Evolutionary conservation across 2,329 filamentous ascomycete species (phyloP).

Genomic region (Penicillium olsonii): DNA sequence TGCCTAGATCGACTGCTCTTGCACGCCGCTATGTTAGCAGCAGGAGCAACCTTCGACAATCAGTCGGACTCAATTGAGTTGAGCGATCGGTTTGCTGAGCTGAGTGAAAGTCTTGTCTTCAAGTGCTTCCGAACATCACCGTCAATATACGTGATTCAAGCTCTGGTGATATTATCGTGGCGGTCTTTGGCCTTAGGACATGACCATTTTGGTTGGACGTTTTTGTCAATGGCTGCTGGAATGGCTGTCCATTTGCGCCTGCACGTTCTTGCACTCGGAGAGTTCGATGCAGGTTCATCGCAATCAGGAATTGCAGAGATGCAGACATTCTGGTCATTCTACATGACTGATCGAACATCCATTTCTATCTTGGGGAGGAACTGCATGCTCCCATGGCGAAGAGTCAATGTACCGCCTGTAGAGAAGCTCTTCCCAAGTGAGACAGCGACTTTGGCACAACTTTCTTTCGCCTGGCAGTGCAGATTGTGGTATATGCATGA

Average conservation of each 20-base stretch:
- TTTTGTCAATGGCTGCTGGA: slow-evolving; percentile 9
- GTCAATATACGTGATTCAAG: slow-evolving; percentile 4
- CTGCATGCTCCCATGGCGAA: slow-evolving; percentile 8
- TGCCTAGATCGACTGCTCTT: slow-evolving; percentile 4
- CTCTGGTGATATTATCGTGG: slow-evolving; percentile 8
- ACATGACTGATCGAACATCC: slow-evolving; percentile 11
- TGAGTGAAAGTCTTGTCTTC: slow-evolving; percentile 7
- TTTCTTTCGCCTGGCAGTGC: slow-evolving; percentile 11
- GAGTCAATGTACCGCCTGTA: slow-evolving; percentile 7
- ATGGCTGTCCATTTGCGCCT: slow-evolving; percentile 8
- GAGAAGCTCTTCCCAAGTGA: background rate
- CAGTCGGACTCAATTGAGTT: background rate
- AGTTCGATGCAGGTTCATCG: background rate
- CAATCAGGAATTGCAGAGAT: background rate
- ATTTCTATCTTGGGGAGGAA: slow-evolving; percentile 10
- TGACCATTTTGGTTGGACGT: slow-evolving; percentile 7
- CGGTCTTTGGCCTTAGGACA: slow-evolving; percentile 5
- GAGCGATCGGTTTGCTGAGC: slow-evolving; percentile 2
- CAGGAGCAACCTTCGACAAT: slow-evolving; percentile 9
- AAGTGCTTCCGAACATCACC: slow-evolving; percentile 5
- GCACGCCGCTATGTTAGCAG: slow-evolving; percentile 7
- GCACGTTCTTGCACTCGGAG: background rate
- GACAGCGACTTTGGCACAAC: background rate
- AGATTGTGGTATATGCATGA: slow-evolving; percentile 13
- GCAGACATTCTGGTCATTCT: slow-evolving; percentile 11